Base-by-base conservation (phyloP, 805 yeast genomes). In the Candida hispaniensis region DNA sequence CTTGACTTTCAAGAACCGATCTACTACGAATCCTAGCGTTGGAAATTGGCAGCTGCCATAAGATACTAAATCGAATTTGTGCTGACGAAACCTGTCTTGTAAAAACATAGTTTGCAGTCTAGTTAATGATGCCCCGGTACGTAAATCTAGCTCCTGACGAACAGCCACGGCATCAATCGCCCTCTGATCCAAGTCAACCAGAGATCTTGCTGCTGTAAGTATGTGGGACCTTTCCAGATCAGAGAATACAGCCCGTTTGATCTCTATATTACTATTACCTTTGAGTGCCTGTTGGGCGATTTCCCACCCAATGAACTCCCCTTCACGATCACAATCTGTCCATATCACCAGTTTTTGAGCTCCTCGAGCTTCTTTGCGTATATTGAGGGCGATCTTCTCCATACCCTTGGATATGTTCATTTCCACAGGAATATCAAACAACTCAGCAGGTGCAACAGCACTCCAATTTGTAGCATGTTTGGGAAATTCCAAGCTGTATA, bases 251-350 rank as follows among this genome's bases (percentile, higher is more conserved):
- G 94, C 93, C 34, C 99, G 60, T 63, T 70, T 73, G 3, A 77
- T 62, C 18, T 66, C 63, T 26, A 83, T 49, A 2, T 57, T 43
- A 1, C 56, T 46, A 49, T 79, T 77, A 5, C 56, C 60, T 42
- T 62, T 63, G 32, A 53, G 51, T 0, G 94, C 95, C n/a, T 75
- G 76, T 35, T 73, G 66, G 20, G 71, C 64, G 10, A 93, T 73
- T 48, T 86, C 94, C 60, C 66, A 73, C 0, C 96, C 97, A 39
- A 86, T 86, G 54, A 74, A 79, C 54, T 86, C 97, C 2, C 97
- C 97, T 53, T 86, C 97, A 21, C 96, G 64, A 64, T 86, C 97
- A 58, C 98, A 91, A 66, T 91, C 99, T 1, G 98, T 91, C 97
- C 98, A 91, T 6, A 91, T 82, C 80, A 83, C 81, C 38, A 91